A percentile compares a stretch with the other conserved stretches of the same genome.
These are phyloP conservation scores for Trichoderma asperelloides DNA, from an alignment of 495 filamentous ascomycete genomes.

Conservation along the genomic window DNA sequence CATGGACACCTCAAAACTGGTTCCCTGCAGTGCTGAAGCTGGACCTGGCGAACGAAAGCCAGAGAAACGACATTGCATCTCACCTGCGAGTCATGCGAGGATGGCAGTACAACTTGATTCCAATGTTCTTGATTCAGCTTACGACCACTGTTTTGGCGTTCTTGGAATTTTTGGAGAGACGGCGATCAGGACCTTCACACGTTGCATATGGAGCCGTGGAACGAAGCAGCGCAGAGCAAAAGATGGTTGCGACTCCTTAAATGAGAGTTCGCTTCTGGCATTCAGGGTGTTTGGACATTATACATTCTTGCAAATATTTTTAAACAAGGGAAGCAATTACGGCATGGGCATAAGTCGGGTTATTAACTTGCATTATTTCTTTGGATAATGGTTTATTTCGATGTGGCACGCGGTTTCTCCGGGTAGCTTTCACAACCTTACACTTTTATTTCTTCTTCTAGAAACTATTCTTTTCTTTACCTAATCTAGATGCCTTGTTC, in stretches of 20 bases:
- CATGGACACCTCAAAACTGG: slow-evolving; percentile 51
- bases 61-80: slow-evolving; percentile 27
- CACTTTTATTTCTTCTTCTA: too few species aligned
- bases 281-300: neutral
- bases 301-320: neutral
- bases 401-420: too few species aligned
- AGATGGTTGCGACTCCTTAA: neutral
- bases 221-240: neutral
- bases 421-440: too few species aligned
- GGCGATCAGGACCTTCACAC: neutral
- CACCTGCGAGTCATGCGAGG: slow-evolving; percentile 38
- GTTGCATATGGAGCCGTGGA: neutral
- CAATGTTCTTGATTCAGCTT: slow-evolving; percentile 31
- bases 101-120: slow-evolving; percentile 48
- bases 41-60: slow-evolving; percentile 25
- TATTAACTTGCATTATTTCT: too few species aligned
- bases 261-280: neutral
- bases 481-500: too few species aligned
- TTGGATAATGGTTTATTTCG: too few species aligned
- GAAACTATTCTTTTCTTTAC: too few species aligned
- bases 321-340: neutral
- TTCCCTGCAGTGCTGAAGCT: slow-evolving; percentile 39
- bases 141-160: neutral
- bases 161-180: slow-evolving; percentile 26
- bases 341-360: too few species aligned